A percentile compares a stretch with the other conserved stretches of the same genome.
phyloP scores from a whole-genome alignment of 805 yeast genomes.

The Saturnispora hagleri region DNA sequence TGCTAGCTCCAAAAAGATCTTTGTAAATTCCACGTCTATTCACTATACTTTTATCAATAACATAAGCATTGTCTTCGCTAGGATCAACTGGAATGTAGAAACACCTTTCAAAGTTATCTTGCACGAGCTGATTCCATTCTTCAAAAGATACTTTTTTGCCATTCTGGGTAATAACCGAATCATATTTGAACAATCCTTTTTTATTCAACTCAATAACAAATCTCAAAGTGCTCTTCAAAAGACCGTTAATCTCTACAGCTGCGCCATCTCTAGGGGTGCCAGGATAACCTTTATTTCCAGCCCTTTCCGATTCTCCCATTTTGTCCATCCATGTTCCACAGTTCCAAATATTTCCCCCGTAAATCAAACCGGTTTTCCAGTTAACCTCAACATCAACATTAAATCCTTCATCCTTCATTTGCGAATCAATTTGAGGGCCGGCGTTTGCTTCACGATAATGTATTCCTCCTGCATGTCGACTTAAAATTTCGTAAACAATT shows the following conservation, averaged over 20 bases:
- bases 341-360: constrained; percentile 86
- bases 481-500: constrained; percentile 68
- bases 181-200: constrained; percentile 47
- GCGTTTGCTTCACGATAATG: constrained; percentile 92
- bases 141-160: constrained; percentile 48
- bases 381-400: constrained; percentile 74
- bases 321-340: constrained; percentile 99
- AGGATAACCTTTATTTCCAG: constrained; percentile 84
- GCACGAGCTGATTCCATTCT: constrained; percentile 67
- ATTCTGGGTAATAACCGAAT: constrained; percentile 46
- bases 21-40: constrained; percentile 93
- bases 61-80: constrained; percentile 49
- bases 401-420: constrained; percentile 89
- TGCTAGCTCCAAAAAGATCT: constrained; percentile 73
- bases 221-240: constrained; percentile 73
- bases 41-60: constrained; percentile 53
- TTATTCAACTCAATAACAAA: constrained; percentile 58
- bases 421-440: constrained; percentile 78
- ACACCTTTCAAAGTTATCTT: constrained; percentile 66
- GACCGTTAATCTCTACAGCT: constrained; percentile 84
- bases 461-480: constrained; percentile 86
- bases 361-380: constrained; percentile 80
- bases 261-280: constrained; percentile 99
- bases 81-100: constrained; percentile 68
- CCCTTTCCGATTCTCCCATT: constrained; percentile 89